A percentile compares a stretch with the other conserved stretches of the same genome.
Conservation (phyloP, 371 early-diverging fungal species). For the Syncephalastrum racemosum region DNA sequence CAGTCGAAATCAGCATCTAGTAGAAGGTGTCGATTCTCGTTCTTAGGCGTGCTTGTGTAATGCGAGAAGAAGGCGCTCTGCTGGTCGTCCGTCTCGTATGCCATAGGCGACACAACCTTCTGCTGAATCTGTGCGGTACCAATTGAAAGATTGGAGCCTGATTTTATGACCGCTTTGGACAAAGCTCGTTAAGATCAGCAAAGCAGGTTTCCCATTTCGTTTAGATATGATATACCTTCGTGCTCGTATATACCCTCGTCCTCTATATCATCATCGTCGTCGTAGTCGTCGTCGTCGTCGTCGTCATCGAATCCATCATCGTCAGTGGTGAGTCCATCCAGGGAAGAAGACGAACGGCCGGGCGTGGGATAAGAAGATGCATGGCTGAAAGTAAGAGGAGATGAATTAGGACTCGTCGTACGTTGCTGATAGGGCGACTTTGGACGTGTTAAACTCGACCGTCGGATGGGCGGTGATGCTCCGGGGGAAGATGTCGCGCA, state of each 20-base stretch:
- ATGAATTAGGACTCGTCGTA: no score
- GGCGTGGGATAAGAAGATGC: no score
- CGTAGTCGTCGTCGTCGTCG: not conserved
- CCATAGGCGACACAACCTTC: conserved; percentile 15
- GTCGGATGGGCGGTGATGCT: conserved; percentile 3
- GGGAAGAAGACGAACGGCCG: no score
- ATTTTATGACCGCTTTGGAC: no score
- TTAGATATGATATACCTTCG: no score
- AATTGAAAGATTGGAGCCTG: no score
- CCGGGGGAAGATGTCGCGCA: conserved; percentile 5
- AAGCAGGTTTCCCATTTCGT: no score
- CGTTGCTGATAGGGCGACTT: not conserved
- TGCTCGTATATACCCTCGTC: no score
- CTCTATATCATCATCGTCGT: not conserved
- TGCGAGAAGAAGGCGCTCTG: conserved; percentile 17
- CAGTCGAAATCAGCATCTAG: conserved; percentile 33
- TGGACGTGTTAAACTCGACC: not conserved
- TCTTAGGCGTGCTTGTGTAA: not conserved
- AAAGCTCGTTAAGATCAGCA: no score
- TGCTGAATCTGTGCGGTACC: not conserved
- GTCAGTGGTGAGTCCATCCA: no score
- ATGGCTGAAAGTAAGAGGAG: no score
- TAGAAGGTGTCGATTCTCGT: no score
- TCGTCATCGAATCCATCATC: conserved; percentile 2
- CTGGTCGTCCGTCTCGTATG: conserved; percentile 15